These are phyloP conservation scores for Suhomyces choctaworum DNA, from an alignment of 1,139 yeast species.

Conservation along the genomic window DNA sequence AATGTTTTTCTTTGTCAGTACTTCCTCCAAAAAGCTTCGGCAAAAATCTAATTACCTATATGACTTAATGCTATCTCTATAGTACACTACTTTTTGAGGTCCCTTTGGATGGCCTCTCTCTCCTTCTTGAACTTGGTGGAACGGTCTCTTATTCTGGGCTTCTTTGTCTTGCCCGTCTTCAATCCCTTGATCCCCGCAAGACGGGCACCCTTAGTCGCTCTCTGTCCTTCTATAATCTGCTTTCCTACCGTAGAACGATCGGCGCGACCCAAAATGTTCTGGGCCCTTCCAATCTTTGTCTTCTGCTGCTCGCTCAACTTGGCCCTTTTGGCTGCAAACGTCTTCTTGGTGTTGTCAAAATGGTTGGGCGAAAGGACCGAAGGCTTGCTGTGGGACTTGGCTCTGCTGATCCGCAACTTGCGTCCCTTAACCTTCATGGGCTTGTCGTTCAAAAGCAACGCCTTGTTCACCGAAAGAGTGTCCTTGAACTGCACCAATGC, in stretches of 20 bases:
- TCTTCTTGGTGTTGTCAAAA: constrained; percentile 36
- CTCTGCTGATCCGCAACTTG: constrained; percentile 76
- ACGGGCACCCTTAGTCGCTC: constrained; percentile 71
- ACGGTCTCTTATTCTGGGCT: constrained; percentile 69
- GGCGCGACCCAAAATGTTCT: constrained; percentile 71
- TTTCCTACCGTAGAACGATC: constrained; percentile 69
- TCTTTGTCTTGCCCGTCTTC: constrained; percentile 49
- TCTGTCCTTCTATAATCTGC: constrained; percentile 66
- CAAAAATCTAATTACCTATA: neutral
- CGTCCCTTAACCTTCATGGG: constrained; percentile 53
- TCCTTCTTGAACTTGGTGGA: constrained; percentile 57
- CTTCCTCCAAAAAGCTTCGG: neutral
- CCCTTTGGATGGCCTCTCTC: constrained; percentile 25
- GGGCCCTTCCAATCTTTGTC: constrained; percentile 80
- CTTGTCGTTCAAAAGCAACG: constrained; percentile 74
- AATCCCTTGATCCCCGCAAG: constrained; percentile 61
- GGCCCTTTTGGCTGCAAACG: constrained; percentile 24
- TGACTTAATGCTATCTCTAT: neutral
- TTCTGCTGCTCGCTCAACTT: constrained; percentile 61
- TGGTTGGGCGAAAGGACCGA: constrained; percentile 48
- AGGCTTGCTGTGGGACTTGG: constrained; percentile 58
- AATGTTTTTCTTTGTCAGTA: neutral
- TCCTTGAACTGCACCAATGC: constrained; percentile 93
- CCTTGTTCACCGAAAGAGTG: constrained; percentile 77
- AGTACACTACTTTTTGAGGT: constrained; percentile 13